Percentiles rank a stretch among this genome's conserved stretches.
phyloP scores from a whole-genome alignment of 176 grass and related monocot genomes.

The Saccharum officinarum region DNA sequence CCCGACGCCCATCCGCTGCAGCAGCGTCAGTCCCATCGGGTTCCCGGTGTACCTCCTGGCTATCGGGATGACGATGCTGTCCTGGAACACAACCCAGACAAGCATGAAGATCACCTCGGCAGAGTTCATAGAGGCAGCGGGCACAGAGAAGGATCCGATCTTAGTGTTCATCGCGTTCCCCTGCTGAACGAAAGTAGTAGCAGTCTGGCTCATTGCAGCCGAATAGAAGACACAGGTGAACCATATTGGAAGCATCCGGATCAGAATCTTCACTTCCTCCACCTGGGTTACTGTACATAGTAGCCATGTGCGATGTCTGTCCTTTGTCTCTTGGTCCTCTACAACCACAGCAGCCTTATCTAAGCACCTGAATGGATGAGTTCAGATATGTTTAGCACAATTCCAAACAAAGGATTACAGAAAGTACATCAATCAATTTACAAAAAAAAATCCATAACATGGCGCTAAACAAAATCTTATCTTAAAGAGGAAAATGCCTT shows the following conservation, averaged over 20 bases:
- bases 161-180: slow-evolving; percentile 72
- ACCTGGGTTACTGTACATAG: slow-evolving; percentile 74
- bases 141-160: slow-evolving; percentile 67
- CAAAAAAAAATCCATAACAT: background rate
- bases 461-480: background rate
- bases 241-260: slow-evolving; percentile 87
- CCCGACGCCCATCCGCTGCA: slow-evolving; percentile 81
- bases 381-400: slow-evolving; percentile 12
- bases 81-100: slow-evolving; percentile 64
- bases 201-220: slow-evolving; percentile 59
- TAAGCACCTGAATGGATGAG: slow-evolving; percentile 56
- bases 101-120: slow-evolving; percentile 73
- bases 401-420: background rate
- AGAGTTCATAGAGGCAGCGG: slow-evolving; percentile 72
- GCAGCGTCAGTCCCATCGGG: slow-evolving; percentile 54
- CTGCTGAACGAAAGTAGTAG: slow-evolving; percentile 83
- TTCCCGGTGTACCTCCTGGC: slow-evolving; percentile 54
- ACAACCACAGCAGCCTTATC: slow-evolving; percentile 69
- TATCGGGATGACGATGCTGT: slow-evolving; percentile 54
- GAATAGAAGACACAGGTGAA: slow-evolving; percentile 63
- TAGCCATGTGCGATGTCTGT: slow-evolving; percentile 19
- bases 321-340: slow-evolving; percentile 44
- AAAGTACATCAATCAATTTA: background rate
- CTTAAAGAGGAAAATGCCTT: background rate
- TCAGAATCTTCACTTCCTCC: slow-evolving; percentile 90